These are phyloP conservation scores for Ceratobasidium sp. DNA, from an alignment of 1,284 basidiomycete genomes.

Conservation along the genomic window DNA sequence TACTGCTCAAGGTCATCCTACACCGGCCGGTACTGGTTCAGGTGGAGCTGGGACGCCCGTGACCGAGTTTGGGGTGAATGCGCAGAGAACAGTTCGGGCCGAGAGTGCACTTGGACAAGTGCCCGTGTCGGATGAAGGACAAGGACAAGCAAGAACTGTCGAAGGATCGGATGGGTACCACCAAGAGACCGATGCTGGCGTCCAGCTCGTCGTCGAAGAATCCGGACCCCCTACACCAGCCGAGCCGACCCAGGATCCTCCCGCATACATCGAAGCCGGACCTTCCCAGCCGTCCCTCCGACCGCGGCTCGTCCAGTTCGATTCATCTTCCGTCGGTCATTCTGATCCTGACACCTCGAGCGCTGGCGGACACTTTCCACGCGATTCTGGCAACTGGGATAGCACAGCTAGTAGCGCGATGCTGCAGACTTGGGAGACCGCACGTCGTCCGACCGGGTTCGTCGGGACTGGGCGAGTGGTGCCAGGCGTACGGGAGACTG, in stretches of 20 bases:
- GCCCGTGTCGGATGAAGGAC: not conserved
- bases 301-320: not conserved
- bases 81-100: not conserved
- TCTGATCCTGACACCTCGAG: not conserved
- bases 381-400: conserved; percentile 21
- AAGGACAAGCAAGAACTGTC: too few relatives aligned
- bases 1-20: conserved; percentile 16
- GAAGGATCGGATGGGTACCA: not conserved
- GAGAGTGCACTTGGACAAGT: not conserved
- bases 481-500: not conserved
- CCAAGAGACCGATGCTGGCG: conserved; percentile 27
- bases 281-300: not conserved
- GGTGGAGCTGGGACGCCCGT: conserved; percentile 4
- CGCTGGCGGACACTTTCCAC: not conserved
- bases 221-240: not conserved
- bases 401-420: conserved; percentile 12
- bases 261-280: not conserved
- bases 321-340: not conserved
- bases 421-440: conserved; percentile 23
- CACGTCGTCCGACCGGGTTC: conserved; percentile 33
- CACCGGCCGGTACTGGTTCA: not conserved
- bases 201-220: conserved; percentile 23
- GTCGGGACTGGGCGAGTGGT: conserved; percentile 18
- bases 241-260: not conserved
- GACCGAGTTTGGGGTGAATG: conserved; percentile 7